phyloP scores from a whole-genome alignment of 768 basidiomycete genomes.

The Lenzites betulinus region DNA sequence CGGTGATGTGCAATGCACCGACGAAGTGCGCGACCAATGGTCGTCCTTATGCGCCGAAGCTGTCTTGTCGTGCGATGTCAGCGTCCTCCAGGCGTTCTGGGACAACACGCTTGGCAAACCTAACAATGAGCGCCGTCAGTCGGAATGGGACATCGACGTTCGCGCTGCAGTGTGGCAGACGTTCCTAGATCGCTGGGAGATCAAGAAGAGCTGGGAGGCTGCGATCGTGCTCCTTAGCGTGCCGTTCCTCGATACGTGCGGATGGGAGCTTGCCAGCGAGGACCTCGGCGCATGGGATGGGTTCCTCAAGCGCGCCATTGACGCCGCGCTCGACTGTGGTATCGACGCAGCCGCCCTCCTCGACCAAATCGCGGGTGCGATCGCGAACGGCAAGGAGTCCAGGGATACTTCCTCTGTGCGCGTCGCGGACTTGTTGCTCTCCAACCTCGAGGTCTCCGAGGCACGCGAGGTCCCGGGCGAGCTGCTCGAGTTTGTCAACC shows the following conservation, averaged over 20 bases:
- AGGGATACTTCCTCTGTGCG: conserved; percentile 46
- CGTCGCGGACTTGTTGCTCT: conserved; percentile 62
- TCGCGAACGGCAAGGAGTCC: conserved; percentile 44
- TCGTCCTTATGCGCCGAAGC: conserved; percentile 59
- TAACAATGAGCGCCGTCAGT: conserved; percentile 12
- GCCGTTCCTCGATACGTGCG: conserved; percentile 50
- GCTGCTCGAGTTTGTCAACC: conserved; percentile 61
- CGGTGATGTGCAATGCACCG: conserved; percentile 43
- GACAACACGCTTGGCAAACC: conserved; percentile 19
- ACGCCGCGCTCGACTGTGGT: conserved; percentile 63
- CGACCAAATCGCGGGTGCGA: conserved; percentile 52
- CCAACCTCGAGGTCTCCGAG: conserved; percentile 52
- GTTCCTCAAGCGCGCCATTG: conserved; percentile 51
- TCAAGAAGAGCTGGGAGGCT: conserved; percentile 53
- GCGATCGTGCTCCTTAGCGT: conserved; percentile 53
- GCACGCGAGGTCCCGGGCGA: conserved; percentile 53
- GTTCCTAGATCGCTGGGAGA: conserved; percentile 59
- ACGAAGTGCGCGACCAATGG: conserved; percentile 58
- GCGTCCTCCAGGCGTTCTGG: conserved; percentile 51
- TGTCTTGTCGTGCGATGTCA: conserved; percentile 47
- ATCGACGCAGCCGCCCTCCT: conserved; percentile 54
- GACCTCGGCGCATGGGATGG: conserved; percentile 64
- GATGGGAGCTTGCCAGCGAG: conserved; percentile 56
- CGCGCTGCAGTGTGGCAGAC: conserved; percentile 57
- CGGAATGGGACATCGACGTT: conserved; percentile 44